Conservation (phyloP, 495 filamentous ascomycete genomes). For the Friedmanniomyces simplex region DNA sequence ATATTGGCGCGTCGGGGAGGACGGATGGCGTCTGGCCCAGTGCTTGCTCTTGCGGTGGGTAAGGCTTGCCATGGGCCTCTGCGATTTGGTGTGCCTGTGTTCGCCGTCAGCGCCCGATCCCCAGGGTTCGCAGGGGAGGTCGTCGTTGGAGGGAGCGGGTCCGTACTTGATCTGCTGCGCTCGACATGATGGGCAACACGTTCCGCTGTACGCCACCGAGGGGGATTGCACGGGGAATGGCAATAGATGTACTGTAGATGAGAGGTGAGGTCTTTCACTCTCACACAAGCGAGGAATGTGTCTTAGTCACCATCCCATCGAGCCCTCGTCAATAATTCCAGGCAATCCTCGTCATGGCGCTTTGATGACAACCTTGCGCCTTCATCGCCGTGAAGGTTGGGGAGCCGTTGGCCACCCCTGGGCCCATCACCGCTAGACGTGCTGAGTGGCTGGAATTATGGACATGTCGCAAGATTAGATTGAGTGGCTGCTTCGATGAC, state of each 20-base stretch:
- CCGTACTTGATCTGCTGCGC: background rate
- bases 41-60: slow-evolving; percentile 24
- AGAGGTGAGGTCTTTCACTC: too few relatives aligned
- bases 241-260: background rate
- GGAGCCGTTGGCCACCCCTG: too few relatives aligned
- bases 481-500: too few relatives aligned
- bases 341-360: background rate
- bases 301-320: background rate
- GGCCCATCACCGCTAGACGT: too few relatives aligned
- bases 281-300: too few relatives aligned
- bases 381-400: too few relatives aligned
- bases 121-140: background rate
- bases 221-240: too few relatives aligned
- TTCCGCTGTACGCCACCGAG: too few relatives aligned
- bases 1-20: slow-evolving; percentile 28
- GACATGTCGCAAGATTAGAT: too few relatives aligned
- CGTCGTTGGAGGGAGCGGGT: background rate
- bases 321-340: background rate
- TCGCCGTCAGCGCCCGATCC: background rate
- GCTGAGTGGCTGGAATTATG: too few relatives aligned
- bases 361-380: too few relatives aligned
- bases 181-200: background rate
- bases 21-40: slow-evolving; percentile 26
- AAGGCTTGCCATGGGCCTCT: slow-evolving; percentile 22
- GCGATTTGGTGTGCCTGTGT: slow-evolving; percentile 1